These are phyloP conservation scores for Microbotryum intermedium DNA, from an alignment of 1,284 basidiomycete genomes.

Conservation along the genomic window DNA sequence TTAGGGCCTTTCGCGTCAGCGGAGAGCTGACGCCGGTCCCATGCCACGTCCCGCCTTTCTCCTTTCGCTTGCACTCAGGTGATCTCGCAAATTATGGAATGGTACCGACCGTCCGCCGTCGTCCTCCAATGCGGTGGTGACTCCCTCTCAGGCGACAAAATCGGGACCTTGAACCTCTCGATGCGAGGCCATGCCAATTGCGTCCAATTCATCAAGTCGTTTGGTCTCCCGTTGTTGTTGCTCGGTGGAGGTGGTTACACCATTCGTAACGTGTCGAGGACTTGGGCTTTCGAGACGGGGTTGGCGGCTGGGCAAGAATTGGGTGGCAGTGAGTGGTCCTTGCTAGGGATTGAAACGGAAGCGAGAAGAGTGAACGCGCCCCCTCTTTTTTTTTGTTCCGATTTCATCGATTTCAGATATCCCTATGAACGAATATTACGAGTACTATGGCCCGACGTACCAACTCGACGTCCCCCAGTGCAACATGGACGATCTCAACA, in stretches of 20 bases:
- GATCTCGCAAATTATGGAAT: slow-evolving; percentile 89
- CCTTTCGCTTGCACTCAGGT: slow-evolving; percentile 51
- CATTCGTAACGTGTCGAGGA: slow-evolving; percentile 91
- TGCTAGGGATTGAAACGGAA: too few species aligned
- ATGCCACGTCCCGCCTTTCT: background rate
- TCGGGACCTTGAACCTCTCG: slow-evolving; percentile 92
- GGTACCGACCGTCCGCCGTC: slow-evolving; percentile 89
- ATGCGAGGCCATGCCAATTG: slow-evolving; percentile 98
- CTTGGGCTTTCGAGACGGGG: slow-evolving; percentile 98
- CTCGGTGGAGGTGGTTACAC: slow-evolving; percentile 98
- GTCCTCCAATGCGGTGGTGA: slow-evolving; percentile 99
- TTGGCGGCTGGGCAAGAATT: slow-evolving; percentile 92
- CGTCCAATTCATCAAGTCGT: slow-evolving; percentile 93
- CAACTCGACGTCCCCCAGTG: slow-evolving; percentile 92
- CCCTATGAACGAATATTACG: slow-evolving; percentile 95
- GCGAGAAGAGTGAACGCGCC: too few species aligned
- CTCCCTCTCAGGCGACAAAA: slow-evolving; percentile 89
- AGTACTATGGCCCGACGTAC: slow-evolving; percentile 98
- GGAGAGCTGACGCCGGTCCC: background rate
- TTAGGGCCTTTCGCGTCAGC: background rate
- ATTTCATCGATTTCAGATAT: slow-evolving; percentile 53
- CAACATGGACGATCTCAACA: slow-evolving; percentile 95
- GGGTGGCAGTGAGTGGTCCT: slow-evolving; percentile 55
- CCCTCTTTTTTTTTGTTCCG: background rate
- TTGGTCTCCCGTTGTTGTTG: slow-evolving; percentile 83